Evolutionary conservation across 2,329 filamentous ascomycete species (phyloP).

Genomic region (Gnomoniopsis sp.): DNA sequence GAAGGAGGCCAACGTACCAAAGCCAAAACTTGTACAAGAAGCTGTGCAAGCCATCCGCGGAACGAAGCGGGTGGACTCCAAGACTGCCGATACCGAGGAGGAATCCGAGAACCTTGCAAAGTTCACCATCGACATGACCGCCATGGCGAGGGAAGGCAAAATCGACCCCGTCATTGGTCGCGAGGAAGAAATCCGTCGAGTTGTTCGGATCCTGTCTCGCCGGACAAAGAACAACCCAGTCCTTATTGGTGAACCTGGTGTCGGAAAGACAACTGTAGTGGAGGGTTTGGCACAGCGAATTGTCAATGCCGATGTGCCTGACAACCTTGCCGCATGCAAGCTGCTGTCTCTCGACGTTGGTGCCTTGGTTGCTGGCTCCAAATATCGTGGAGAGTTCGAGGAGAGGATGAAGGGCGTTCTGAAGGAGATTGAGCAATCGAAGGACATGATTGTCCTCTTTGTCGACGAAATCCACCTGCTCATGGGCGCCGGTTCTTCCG

Average conservation of each 20-base stretch:
- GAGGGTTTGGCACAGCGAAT: constrained; percentile 94
- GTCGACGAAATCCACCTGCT: constrained; percentile 98
- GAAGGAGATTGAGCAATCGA: constrained; percentile 92
- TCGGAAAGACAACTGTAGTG: constrained; percentile 96
- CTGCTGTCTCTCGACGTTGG: constrained; percentile 94
- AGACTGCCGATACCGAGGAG: constrained; percentile 87
- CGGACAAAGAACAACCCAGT: constrained; percentile 99
- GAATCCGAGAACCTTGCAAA: constrained; percentile 96
- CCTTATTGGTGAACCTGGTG: constrained; percentile 95
- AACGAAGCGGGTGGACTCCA: constrained; percentile 90
- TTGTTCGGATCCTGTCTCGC: constrained; percentile 86
- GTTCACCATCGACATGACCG: constrained; percentile 98
- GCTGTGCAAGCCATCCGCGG: constrained; percentile 91
- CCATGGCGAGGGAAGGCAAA: constrained; percentile 93
- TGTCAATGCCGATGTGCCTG: constrained; percentile 93
- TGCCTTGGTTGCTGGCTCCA: constrained; percentile 92
- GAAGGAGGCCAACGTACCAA: constrained; percentile 86
- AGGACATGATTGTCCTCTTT: constrained; percentile 96
- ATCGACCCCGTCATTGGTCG: constrained; percentile 96
- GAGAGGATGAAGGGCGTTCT: constrained; percentile 99
- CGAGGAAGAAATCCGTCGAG: constrained; percentile 91
- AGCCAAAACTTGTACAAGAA: constrained; percentile 82
- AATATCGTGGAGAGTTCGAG: constrained; percentile 97
- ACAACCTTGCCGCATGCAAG: constrained; percentile 90
- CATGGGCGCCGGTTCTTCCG: constrained; percentile 93